Evolutionary conservation across 805 yeast species (phyloP).

Genomic region (Pichia cabralensis): DNA sequence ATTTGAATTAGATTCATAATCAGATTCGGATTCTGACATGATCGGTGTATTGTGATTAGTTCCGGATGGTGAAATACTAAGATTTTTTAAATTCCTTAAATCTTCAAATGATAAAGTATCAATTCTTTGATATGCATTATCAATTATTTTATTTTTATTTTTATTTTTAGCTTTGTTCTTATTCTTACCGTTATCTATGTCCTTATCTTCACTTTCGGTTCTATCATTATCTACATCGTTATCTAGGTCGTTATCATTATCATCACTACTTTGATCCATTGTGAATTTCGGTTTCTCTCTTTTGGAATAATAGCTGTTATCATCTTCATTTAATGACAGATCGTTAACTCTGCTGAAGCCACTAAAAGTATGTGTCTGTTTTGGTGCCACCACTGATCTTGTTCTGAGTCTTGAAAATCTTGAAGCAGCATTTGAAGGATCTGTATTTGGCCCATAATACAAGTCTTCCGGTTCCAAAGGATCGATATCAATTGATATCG

Average conservation of each 20-base stretch:
- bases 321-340: too few species aligned
- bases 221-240: too few species aligned
- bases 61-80: constrained; percentile 4
- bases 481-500: constrained; percentile 44
- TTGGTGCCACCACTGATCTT: constrained; percentile 29
- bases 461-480: constrained; percentile 62
- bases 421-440: constrained; percentile 37
- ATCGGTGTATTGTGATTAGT: constrained; percentile 8
- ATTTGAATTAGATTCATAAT: constrained; percentile 2
- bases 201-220: too few species aligned
- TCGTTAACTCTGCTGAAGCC: too few species aligned
- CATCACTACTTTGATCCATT: too few species aligned
- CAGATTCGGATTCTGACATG: constrained; percentile 11
- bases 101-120: not conserved
- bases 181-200: too few species aligned
- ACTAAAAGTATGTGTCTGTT: not conserved
- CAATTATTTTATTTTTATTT: too few species aligned
- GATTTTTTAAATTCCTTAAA: not conserved
- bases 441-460: constrained; percentile 57
- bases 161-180: too few species aligned
- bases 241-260: too few species aligned
- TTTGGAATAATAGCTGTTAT: too few species aligned
- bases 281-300: too few species aligned
- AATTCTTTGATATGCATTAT: not conserved
- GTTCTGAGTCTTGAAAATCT: constrained; percentile 47